phyloP scores from a whole-genome alignment of 768 basidiomycete species.

The Termitomyces sp. region DNA sequence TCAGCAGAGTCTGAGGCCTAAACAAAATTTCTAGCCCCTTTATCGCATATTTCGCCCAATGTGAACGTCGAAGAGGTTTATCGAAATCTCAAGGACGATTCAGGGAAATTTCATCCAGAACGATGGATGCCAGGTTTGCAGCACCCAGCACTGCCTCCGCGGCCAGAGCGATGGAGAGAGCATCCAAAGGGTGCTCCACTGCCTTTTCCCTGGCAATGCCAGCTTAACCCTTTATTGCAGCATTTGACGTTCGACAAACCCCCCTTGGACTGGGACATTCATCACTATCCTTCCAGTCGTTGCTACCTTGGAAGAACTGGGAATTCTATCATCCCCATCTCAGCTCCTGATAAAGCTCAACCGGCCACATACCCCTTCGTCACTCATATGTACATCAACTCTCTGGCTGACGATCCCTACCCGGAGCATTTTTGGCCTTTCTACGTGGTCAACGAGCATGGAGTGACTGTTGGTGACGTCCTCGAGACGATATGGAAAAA shows the following conservation, averaged over 20 bases:
- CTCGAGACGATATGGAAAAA: slow-evolving; percentile 44
- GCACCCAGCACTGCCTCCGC: slow-evolving; percentile 51
- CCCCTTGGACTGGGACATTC: slow-evolving; percentile 51
- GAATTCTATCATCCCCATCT: slow-evolving; percentile 29
- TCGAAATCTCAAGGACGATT: slow-evolving; percentile 28
- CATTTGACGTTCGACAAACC: slow-evolving; percentile 40
- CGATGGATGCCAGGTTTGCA: slow-evolving; percentile 47
- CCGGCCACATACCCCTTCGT: slow-evolving; percentile 66
- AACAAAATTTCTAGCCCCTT: slow-evolving; percentile 19
- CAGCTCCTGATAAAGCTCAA: slow-evolving; percentile 43
- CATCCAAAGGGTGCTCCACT: slow-evolving; percentile 37
- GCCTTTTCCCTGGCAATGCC: slow-evolving; percentile 47
- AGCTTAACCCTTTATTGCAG: slow-evolving; percentile 57
- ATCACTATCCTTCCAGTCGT: slow-evolving; percentile 19
- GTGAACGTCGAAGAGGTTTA: slow-evolving; percentile 33
- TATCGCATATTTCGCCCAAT: slow-evolving; percentile 20
- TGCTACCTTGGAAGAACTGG: slow-evolving; percentile 30
- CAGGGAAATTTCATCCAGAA: slow-evolving; percentile 37
- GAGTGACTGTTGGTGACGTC: slow-evolving; percentile 52
- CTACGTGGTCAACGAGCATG: slow-evolving; percentile 42
- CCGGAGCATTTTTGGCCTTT: slow-evolving; percentile 56
- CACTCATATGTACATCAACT: slow-evolving; percentile 54
- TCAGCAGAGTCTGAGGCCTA: neutral
- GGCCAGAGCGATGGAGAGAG: slow-evolving; percentile 43
- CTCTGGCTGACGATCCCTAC: slow-evolving; percentile 50